Base-by-base conservation (phyloP, 305 asterid genomes). In the Fraxinus albicans region DNA sequence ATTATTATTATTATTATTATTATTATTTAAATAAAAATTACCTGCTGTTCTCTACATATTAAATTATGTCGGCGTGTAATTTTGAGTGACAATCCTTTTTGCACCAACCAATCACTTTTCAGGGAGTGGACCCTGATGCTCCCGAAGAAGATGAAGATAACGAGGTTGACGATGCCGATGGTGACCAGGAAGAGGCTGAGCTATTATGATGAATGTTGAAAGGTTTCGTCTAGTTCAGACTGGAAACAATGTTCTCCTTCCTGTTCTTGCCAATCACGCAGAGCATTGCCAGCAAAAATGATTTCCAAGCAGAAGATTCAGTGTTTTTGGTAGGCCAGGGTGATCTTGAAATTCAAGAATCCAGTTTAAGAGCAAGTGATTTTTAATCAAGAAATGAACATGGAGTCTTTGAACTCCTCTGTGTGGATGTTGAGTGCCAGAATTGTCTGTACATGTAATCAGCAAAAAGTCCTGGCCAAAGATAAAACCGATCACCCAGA, bases 51-150 rank as follows among this genome's bases (percentile, higher is more conserved):
- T 33, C 58, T 15, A 25, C 67, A n/a, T 72, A 8, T 55, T 55
- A 15, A n/a, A 50, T 50, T 63, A 25, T 44, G 77, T 6, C 31
- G 15, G 33, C 4, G n/a, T 13, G n/a, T 42, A 15, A 15, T 21
- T 34, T 74, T 77, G 25, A 67, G 29, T 31, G 27, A 19, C 5
- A 25, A 9, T 21, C 40, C 34, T 25, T 74, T 13, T 63, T 63
- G 73, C 73, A 23, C 15, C 34, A 63, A 63, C 6, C 3, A 65
- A 19, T 80, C 17, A 10, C 79, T 6, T 29, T 82, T 65, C 84
- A 96, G 98, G 98, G 99, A 80, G 88, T 96, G 67, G 99, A 96
- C 86, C 99, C 99, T 0, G 98, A 96, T 89, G 99, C 98, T 53
- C 97, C 98, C 0, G 98, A 96, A 81, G 98, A 95, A 74, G 99